Evolutionary conservation across 345 rosid genomes (phyloP), one percentile per base, ranked within the genome.

Genomic region (Citrus trifoliata): DNA sequence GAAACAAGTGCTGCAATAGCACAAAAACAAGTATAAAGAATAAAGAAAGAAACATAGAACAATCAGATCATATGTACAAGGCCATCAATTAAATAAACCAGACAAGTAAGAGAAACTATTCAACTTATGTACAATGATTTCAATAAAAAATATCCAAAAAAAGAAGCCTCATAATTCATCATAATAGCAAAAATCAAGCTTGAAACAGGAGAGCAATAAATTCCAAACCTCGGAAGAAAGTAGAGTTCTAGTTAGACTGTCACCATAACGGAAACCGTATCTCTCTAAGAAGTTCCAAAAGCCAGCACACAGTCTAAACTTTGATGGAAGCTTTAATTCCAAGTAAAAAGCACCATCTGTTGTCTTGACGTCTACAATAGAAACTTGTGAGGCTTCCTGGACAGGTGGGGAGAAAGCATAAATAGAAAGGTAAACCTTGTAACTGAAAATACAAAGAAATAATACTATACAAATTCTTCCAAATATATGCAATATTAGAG

Each of bases 251-350:
- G 73, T 85, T 56, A 55, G 32, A 46, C 68, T 71, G 27, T 85
- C 84, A 72, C 98, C 97, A 76, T 94, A 94, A 80, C 88, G 91
- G 73, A 90, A 94, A 78, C 99, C 99, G 76, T 92, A 96, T 90
- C 91, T 88, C 75, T 91, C 97, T 75, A 96, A 78, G 79, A 96
- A 96, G 68, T 83, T 89, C 99, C 99, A 96, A 79, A 76, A 79
- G 69, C 89, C 89, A 6, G 81, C 82, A 14, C 10, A 78, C 30
- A 71, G 79, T 79, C 71, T 81, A 48, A 85, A 80, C 79, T 77
- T 94, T 22, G 93, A 82, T 67, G 95, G 92, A 71, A 89, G 78
- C 86, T 91, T 96, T 86, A 96, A 74, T 82, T 90, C 86, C 79
- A 96, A 83, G 84, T 81, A 89, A 64, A 68, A 86, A 51, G 89